A percentile compares a stretch with the other conserved stretches of the same genome.
These are phyloP conservation scores for Hyphopichia homilentoma DNA, from an alignment of 805 yeast genomes.

Conservation along the genomic window DNA sequence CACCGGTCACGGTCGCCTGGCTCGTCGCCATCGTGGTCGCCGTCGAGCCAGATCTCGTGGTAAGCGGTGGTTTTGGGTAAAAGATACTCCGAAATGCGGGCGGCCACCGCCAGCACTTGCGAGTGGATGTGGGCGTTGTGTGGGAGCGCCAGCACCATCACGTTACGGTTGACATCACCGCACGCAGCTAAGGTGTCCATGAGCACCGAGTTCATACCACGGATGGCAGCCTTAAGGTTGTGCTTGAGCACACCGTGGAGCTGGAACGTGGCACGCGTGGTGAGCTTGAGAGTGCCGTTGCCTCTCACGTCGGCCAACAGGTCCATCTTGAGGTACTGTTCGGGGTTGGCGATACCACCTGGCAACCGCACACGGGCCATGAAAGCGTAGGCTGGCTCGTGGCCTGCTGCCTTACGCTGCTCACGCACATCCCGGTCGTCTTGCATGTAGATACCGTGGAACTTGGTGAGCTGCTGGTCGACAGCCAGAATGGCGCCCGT, in stretches of 20 bases:
- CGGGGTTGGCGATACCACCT: constrained; percentile 85
- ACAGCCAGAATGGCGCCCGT: constrained; percentile 90
- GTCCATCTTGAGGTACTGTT: constrained; percentile 85
- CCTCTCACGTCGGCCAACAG: constrained; percentile 78
- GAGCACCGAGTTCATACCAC: constrained; percentile 86
- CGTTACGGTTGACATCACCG: constrained; percentile 97
- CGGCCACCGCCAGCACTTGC: constrained; percentile 64
- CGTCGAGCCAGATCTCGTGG: constrained; percentile 95
- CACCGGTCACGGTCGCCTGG: constrained; percentile 61
- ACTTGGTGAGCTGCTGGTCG: constrained; percentile 92
- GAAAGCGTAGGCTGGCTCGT: constrained; percentile 94
- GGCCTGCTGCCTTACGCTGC: constrained; percentile 83
- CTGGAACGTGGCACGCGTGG: constrained; percentile 97
- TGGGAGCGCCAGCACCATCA: constrained; percentile 89
- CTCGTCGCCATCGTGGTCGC: constrained; percentile 69
- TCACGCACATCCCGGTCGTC: constrained; percentile 97
- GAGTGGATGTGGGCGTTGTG: constrained; percentile 75
- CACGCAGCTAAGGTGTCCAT: constrained; percentile 97
- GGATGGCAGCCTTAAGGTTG: constrained; percentile 82
- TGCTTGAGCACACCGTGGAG: constrained; percentile 92
- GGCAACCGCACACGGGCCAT: constrained; percentile 96
- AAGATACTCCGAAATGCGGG: constrained; percentile 71
- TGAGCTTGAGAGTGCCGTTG: constrained; percentile 88
- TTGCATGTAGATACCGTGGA: constrained; percentile 98
- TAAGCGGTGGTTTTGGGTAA: constrained; percentile 92